phyloP scores from a whole-genome alignment of 164 flowering plant species.

The Annona cherimola region DNA sequence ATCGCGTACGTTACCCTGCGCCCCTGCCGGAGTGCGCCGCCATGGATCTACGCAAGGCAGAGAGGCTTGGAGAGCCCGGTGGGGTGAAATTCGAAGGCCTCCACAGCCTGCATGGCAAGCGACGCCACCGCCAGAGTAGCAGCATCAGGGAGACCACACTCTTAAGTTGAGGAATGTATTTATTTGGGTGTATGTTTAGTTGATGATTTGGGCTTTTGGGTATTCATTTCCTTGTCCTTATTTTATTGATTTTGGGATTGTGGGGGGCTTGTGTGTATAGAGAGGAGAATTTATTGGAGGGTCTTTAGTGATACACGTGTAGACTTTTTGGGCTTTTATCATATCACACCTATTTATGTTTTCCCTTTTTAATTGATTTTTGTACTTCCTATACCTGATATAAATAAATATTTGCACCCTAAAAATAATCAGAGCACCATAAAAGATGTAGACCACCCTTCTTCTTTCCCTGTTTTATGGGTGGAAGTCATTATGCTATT shows the following conservation, averaged over 20 bases:
- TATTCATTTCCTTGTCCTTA: background rate
- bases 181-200: background rate
- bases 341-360: constrained; percentile 1
- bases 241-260: background rate
- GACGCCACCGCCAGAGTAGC: constrained; percentile 28
- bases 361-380: background rate
- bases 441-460: background rate
- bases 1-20: constrained; percentile 45
- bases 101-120: constrained; percentile 43
- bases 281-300: constrained; percentile 3
- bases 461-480: background rate
- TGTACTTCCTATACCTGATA: background rate
- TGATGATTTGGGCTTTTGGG: background rate
- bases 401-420: background rate
- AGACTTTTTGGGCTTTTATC: background rate
- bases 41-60: constrained; percentile 45
- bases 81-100: constrained; percentile 63
- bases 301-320: background rate
- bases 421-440: background rate
- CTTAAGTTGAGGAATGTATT: background rate
- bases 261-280: background rate
- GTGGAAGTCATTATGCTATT: too few relatives aligned
- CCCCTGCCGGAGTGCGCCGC: constrained; percentile 65
- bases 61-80: constrained; percentile 42
- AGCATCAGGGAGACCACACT: constrained; percentile 2